A percentile compares a stretch with the other conserved stretches of the same genome.
Conservation (phyloP, 495 filamentous ascomycete species). For the Podospora tetraspora region DNA sequence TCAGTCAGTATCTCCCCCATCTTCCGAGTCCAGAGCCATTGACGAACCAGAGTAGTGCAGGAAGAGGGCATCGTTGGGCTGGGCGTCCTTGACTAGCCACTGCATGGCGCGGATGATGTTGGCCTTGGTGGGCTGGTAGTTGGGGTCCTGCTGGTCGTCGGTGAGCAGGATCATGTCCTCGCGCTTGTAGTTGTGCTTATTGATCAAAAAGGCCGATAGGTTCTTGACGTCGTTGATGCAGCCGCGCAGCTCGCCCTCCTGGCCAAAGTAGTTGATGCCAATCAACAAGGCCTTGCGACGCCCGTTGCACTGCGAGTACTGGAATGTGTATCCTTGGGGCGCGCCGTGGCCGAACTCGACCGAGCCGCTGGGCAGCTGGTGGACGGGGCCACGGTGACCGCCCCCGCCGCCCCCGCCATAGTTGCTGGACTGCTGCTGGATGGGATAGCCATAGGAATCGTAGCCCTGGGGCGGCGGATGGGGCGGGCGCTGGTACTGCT, state of each 20-base stretch:
- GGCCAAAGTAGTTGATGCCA: constrained; percentile 91
- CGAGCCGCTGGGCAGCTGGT: constrained; percentile 43
- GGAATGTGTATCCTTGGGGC: constrained; percentile 53
- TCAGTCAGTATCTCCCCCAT: not conserved
- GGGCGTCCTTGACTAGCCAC: constrained; percentile 44
- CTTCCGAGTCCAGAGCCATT: not conserved
- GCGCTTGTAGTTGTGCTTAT: constrained; percentile 59
- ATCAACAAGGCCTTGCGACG: constrained; percentile 83
- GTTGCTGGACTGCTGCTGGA: constrained; percentile 9
- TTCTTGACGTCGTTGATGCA: constrained; percentile 97
- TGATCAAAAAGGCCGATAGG: constrained; percentile 75
- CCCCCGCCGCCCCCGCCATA: constrained; percentile 25
- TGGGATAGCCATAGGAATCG: constrained; percentile 38
- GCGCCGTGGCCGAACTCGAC: constrained; percentile 47
- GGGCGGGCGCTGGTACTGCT: constrained; percentile 12
- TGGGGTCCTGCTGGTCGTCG: constrained; percentile 41
- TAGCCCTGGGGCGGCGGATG: constrained; percentile 23
- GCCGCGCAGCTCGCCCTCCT: constrained; percentile 75
- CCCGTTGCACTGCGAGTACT: constrained; percentile 85
- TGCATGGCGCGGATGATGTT: constrained; percentile 48
- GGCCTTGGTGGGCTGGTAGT: constrained; percentile 41
- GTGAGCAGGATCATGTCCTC: constrained; percentile 51
- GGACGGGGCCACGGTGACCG: constrained; percentile 31
- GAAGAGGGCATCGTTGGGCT: constrained; percentile 47
- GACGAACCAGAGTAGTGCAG: constrained; percentile 60